Evolutionary conservation across 2,329 filamentous ascomycete species (phyloP).

Genomic region (Grosmannia serpens): DNA sequence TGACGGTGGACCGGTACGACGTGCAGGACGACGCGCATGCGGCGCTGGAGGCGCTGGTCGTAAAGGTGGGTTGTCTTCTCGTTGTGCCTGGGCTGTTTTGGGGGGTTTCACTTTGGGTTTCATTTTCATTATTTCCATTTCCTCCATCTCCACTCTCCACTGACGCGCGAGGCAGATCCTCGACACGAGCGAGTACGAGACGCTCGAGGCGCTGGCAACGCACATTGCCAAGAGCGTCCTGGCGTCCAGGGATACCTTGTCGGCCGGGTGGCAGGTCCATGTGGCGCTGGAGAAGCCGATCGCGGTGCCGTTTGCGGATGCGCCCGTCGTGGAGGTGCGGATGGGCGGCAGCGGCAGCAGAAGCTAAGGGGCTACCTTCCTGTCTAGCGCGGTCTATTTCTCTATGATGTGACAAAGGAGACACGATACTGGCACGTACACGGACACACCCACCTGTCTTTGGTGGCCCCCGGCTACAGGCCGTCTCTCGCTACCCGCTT

Average conservation of each 20-base stretch:
- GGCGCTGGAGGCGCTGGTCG: constrained; percentile 46
- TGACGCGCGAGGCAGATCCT: constrained; percentile 29
- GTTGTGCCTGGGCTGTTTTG: not conserved
- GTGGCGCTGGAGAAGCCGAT: constrained; percentile 61
- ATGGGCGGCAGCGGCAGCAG: constrained; percentile 7
- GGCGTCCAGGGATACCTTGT: constrained; percentile 22
- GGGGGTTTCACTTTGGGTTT: too few relatives aligned
- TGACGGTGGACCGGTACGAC: constrained; percentile 41
- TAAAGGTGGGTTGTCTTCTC: constrained; percentile 29
- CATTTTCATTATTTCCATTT: not conserved
- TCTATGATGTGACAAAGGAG: not conserved
- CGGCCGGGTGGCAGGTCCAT: constrained; percentile 40
- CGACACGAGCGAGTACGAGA: constrained; percentile 46
- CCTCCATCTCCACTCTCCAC: not conserved
- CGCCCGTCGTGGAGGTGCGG: constrained; percentile 52
- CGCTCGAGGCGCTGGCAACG: constrained; percentile 48
- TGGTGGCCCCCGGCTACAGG: constrained; percentile 7
- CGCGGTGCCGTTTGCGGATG: constrained; percentile 61
- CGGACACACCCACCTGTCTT: not conserved
- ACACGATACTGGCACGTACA: not conserved
- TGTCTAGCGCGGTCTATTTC: not conserved
- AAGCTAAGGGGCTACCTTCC: not conserved
- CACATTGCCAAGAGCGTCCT: constrained; percentile 35
- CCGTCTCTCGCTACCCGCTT: constrained; percentile 20
- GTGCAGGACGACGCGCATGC: constrained; percentile 37